A percentile compares a stretch with the other conserved stretches of the same genome.
Conservation (phyloP, 169 alveolate species). For the Pseudocohnilembus persalinus region DNA sequence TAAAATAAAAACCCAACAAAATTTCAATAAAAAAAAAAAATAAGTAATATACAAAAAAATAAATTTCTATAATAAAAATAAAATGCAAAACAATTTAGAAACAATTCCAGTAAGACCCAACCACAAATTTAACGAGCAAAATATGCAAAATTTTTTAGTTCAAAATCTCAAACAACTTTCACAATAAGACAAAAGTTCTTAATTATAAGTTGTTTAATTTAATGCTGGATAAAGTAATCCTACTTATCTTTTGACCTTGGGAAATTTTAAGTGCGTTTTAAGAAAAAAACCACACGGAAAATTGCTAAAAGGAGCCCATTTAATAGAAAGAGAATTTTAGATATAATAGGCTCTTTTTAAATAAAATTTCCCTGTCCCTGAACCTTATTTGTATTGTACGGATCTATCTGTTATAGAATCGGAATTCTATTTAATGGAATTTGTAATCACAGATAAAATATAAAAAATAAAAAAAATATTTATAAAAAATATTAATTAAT, state of each 20-base stretch:
- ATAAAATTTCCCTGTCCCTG: slow-evolving; percentile 43
- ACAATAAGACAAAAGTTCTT: neutral
- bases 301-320: slow-evolving; percentile 49
- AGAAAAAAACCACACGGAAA: slow-evolving; percentile 47
- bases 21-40: too few species aligned
- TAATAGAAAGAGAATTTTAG: slow-evolving; percentile 43
- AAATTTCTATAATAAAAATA: too few species aligned
- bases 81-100: too few species aligned
- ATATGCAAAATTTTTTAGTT: neutral
- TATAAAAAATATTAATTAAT: too few species aligned
- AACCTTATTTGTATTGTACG: slow-evolving; percentile 26
- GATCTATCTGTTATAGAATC: slow-evolving; percentile 35
- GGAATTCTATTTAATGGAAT: slow-evolving; percentile 44
- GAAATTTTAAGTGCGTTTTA: slow-evolving; percentile 14
- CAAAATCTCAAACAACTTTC: neutral
- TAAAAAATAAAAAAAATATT: too few species aligned
- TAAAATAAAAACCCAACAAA: too few species aligned
- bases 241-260: slow-evolving; percentile 3
- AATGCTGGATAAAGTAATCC: slow-evolving; percentile 23
- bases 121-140: neutral
- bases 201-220: neutral
- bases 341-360: slow-evolving; percentile 13
- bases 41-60: too few species aligned
- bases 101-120: neutral
- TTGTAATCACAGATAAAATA: slow-evolving; percentile 2